phyloP scores from a whole-genome alignment of 1,139 yeast species.

The Blastobotrys arbuscula region DNA sequence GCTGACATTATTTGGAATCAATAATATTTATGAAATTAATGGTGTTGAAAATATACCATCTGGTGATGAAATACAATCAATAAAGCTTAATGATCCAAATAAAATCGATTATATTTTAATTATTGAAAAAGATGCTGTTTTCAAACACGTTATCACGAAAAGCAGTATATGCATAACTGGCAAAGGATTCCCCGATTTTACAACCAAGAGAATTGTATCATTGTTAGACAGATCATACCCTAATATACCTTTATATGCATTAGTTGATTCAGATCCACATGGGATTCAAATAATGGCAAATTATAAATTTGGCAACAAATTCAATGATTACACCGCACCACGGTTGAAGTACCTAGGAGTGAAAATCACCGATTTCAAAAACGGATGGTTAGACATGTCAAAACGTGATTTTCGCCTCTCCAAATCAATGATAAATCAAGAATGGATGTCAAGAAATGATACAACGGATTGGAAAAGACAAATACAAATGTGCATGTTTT shows the following conservation, averaged over 20 bases:
- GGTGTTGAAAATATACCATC: conserved; percentile 21
- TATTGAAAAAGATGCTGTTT: conserved; percentile 57
- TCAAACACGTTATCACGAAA: conserved; percentile 21
- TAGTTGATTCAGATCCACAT: conserved; percentile 61
- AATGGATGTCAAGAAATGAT: conserved; percentile 25
- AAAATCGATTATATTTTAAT: conserved; percentile 41
- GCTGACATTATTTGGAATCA: conserved; percentile 23
- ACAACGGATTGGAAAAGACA: conserved; percentile 37
- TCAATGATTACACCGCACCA: conserved; percentile 11
- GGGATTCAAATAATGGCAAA: conserved; percentile 56
- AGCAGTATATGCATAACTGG: conserved; percentile 36
- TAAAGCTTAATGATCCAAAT: conserved; percentile 15
- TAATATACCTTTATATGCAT: conserved; percentile 43
- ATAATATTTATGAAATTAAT: conserved; percentile 18
- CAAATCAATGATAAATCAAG: conserved; percentile 29
- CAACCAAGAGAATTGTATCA: conserved; percentile 56
- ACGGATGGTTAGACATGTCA: conserved; percentile 37
- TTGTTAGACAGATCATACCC: conserved; percentile 45
- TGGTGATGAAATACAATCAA: conserved; percentile 17
- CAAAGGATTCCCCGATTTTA: conserved; percentile 67
- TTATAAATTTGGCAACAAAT: conserved; percentile 33
- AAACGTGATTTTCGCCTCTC: conserved; percentile 38
- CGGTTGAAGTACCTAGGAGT: conserved; percentile 34
- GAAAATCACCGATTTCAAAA: conserved; percentile 38
- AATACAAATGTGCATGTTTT: conserved; percentile 48